Percentiles rank a stretch among this genome's conserved stretches.
Conservation (phyloP, 2,329 filamentous ascomycete genomes). For the Epichloe sp. region DNA sequence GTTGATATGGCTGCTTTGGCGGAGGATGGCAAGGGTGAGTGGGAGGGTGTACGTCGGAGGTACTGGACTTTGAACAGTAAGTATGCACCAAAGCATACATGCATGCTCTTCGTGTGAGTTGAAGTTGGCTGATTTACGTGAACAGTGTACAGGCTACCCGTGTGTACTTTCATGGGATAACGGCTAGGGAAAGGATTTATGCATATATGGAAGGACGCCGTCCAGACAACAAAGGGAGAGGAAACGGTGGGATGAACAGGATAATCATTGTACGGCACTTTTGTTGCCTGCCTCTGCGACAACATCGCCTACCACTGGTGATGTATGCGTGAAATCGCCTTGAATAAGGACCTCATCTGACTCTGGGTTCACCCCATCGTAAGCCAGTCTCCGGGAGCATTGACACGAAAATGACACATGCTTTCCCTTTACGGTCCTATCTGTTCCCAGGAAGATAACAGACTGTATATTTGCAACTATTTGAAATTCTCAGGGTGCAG, state of each 20-base stretch:
- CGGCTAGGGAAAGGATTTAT: background rate
- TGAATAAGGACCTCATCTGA: background rate
- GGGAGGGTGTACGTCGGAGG: constrained; percentile 74
- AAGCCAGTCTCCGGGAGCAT: background rate
- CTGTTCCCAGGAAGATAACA: background rate
- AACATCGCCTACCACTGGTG: background rate
- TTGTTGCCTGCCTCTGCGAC: background rate
- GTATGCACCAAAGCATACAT: background rate
- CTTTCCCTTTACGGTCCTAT: background rate
- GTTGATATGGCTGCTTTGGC: constrained; percentile 57
- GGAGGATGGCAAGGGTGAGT: constrained; percentile 57
- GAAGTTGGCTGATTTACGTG: background rate
- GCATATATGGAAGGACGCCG: background rate
- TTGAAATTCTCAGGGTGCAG: constrained; percentile 50
- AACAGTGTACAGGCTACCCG: constrained; percentile 56
- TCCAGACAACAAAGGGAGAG: background rate
- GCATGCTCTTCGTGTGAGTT: background rate
- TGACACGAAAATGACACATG: background rate
- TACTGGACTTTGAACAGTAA: constrained; percentile 72
- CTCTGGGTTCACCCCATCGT: background rate
- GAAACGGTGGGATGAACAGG: background rate
- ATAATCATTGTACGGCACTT: background rate
- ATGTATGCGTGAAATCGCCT: background rate
- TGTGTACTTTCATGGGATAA: constrained; percentile 59
- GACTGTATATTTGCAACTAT: constrained; percentile 6